Percentiles rank a stretch among this genome's conserved stretches.
phyloP scores from a whole-genome alignment of 768 basidiomycete species.

The Rubroboletus satanas region DNA sequence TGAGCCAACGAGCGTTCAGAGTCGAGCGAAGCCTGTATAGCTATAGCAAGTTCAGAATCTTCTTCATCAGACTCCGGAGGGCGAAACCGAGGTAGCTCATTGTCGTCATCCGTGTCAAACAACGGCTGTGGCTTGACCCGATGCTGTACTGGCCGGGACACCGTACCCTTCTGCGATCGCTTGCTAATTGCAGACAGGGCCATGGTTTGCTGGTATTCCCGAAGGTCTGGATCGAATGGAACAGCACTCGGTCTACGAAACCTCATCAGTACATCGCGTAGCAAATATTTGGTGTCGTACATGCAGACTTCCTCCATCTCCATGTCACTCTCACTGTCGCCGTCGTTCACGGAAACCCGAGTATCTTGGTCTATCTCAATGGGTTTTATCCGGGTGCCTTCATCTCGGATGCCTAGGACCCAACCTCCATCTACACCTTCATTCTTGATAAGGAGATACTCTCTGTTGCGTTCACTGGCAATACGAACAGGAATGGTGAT shows the following conservation, averaged over 20 bases:
- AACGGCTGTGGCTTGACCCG: conserved; percentile 42
- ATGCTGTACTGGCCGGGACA: conserved; percentile 29
- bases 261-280: conserved; percentile 7
- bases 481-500: conserved; percentile 90
- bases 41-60: conserved; percentile 56
- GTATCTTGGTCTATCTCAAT: conserved; percentile 79
- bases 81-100: conserved; percentile 27
- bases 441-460: conserved; percentile 95
- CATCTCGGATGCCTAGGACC: conserved; percentile 88
- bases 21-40: conserved; percentile 60
- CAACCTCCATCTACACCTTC: conserved; percentile 85
- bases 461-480: conserved; percentile 90
- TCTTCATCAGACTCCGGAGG: conserved; percentile 38
- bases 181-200: conserved; percentile 57
- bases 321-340: conserved; percentile 47
- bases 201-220: conserved; percentile 56
- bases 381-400: conserved; percentile 79
- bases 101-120: conserved; percentile 54
- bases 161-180: conserved; percentile 38
- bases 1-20: conserved; percentile 3
- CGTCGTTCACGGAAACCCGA: conserved; percentile 32
- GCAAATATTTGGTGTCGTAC: conserved; percentile 37
- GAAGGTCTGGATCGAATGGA: conserved; percentile 56
- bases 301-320: conserved; percentile 83
- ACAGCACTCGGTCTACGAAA: conserved; percentile 30